Evolutionary conservation across 2,329 filamentous ascomycete genomes (phyloP).

Genomic region (Rasamsonia emersonii): DNA sequence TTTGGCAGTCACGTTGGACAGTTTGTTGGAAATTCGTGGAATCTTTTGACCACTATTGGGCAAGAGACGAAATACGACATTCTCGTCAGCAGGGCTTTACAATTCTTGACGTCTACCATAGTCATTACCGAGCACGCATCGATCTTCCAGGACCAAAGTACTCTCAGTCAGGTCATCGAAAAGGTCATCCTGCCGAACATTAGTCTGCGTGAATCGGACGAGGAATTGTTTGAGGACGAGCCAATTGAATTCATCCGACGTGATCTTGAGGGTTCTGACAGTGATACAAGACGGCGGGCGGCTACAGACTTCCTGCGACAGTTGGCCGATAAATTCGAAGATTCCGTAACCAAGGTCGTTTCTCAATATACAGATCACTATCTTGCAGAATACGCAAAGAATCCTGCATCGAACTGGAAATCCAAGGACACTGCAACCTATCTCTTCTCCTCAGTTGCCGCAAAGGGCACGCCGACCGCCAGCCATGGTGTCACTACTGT

Average conservation of each 20-base stretch:
- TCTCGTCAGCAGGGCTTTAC: constrained; percentile 85
- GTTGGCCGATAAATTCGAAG: constrained; percentile 81
- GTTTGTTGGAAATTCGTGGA: constrained; percentile 89
- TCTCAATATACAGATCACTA: constrained; percentile 81
- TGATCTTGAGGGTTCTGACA: constrained; percentile 93
- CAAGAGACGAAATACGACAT: constrained; percentile 88
- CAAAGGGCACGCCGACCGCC: constrained; percentile 79
- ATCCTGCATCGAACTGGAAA: constrained; percentile 71
- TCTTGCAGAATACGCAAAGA: constrained; percentile 62
- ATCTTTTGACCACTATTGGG: constrained; percentile 75
- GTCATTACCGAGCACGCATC: constrained; percentile 67
- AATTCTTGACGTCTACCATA: constrained; percentile 87
- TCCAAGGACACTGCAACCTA: constrained; percentile 98
- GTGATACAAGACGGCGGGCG: constrained; percentile 81
- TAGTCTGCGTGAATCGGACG: constrained; percentile 80
- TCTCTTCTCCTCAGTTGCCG: constrained; percentile 86
- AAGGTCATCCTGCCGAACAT: constrained; percentile 95
- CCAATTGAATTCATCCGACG: constrained; percentile 96
- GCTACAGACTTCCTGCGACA: constrained; percentile 91
- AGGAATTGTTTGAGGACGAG: constrained; percentile 96
- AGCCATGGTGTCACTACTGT: constrained; percentile 85
- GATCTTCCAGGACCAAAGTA: constrained; percentile 74
- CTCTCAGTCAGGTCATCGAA: constrained; percentile 80
- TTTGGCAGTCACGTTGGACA: constrained; percentile 71
- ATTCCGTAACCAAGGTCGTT: constrained; percentile 76